Conservation (phyloP, 2,329 filamentous ascomycete species). For the Zopfia rhizophila region DNA sequence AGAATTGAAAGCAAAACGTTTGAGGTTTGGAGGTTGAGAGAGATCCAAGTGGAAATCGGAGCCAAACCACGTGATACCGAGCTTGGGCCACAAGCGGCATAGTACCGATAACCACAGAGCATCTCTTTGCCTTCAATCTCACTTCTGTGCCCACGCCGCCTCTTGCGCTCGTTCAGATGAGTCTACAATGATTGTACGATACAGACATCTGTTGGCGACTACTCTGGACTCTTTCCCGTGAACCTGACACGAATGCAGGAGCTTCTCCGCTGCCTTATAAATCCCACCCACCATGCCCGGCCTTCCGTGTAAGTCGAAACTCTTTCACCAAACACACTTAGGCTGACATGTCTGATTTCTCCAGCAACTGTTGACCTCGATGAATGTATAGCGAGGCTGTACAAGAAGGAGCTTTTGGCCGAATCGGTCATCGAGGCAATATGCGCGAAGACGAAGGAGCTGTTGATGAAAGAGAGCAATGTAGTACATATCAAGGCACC, state of each 20-base stretch:
- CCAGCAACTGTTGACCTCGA: slow-evolving; percentile 95
- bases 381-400: slow-evolving; percentile 96
- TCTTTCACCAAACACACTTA: slow-evolving; percentile 4
- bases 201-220: slow-evolving; percentile 49
- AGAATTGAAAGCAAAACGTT: slow-evolving; percentile 17
- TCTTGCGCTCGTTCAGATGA: slow-evolving; percentile 34
- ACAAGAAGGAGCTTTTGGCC: slow-evolving; percentile 95
- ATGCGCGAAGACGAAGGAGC: slow-evolving; percentile 98
- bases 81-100: slow-evolving; percentile 16
- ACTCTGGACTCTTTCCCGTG: slow-evolving; percentile 49
- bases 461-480: slow-evolving; percentile 99
- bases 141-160: slow-evolving; percentile 24
- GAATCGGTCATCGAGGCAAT: slow-evolving; percentile 99
- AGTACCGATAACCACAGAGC: slow-evolving; percentile 14
- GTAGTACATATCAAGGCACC: slow-evolving; percentile 96
- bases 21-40: slow-evolving; percentile 21
- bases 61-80: slow-evolving; percentile 12
- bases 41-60: too few species aligned
- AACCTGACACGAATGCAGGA: slow-evolving; percentile 43
- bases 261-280: slow-evolving; percentile 24
- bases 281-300: slow-evolving; percentile 57
- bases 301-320: slow-evolving; percentile 57
- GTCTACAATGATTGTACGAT: slow-evolving; percentile 52
- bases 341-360: slow-evolving; percentile 28
- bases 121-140: too few species aligned